Base-by-base conservation (phyloP, 208 protist species). In the Trypanosoma melophagium region DNA sequence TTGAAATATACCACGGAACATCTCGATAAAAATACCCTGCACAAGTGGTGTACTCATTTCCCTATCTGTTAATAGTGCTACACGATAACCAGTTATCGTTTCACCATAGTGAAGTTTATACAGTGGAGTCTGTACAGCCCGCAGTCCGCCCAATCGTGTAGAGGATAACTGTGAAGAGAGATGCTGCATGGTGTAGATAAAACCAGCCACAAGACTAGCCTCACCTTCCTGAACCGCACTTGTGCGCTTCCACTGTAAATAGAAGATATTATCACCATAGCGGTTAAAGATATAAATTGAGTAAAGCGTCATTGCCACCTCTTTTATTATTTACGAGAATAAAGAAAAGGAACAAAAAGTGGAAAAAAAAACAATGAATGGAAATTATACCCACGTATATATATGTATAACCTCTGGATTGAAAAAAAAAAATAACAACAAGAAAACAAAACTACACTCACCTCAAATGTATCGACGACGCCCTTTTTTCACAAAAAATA, bases 101-200 rank as follows among this genome's bases (percentile, higher is more conserved):
- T 96, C 87, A 8, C 56, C 77, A 71, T 94, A 96, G 66, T 96
- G 90, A 28, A 96, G 79, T 60, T 93, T 93, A 69, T 96, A 96
- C n/a, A 86, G 44, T 2, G 90, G 87, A 7, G 90, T 93, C 51
- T 83, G 76, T 51, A 96, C 81, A 16, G 87, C 86, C 7, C 76
- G 61, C 12, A 96, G 60, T 0, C 87, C 84, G 10, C 87, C 85
- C 13, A 62, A 68, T 0, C 76, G 69, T 3, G 75, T 77, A 0
- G 79, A 59, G 0, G 87, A 92, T 9, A 96, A 66, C 59, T 96
- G 90, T 10, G 87, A 90, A 7, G 84, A 87, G 21, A 93, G 83
- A 68, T 92, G 90, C 59, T 96, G 90, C 52, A 96, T 64, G 3
- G 90, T 96, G 73, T 96, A 96, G 8, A 92, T 76, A 60, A 96